A percentile compares a stretch with the other conserved stretches of the same genome.
These are phyloP conservation scores for Hymenoscyphus infarciens DNA, from an alignment of 2,329 filamentous ascomycete genomes.

Conservation along the genomic window DNA sequence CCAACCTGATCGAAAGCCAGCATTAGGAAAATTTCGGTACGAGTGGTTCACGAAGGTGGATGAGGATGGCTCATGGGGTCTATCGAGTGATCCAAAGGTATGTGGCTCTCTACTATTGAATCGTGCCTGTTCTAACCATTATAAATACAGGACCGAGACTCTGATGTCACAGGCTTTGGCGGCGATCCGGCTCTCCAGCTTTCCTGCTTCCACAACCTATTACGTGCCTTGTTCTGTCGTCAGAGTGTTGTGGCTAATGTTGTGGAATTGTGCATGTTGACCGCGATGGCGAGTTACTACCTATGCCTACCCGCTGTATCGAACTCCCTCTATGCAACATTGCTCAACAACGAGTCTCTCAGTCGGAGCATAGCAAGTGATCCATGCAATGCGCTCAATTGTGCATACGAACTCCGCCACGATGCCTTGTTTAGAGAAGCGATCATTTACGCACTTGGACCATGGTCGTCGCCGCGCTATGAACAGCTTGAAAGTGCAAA, in stretches of 20 bases:
- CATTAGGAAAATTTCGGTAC: neutral
- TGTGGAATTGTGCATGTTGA: neutral
- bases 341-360: slow-evolving; percentile 5
- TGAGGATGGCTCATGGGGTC: slow-evolving; percentile 1
- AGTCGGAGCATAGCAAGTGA: slow-evolving; percentile 1
- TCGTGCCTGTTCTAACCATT: neutral
- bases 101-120: neutral
- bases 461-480: neutral
- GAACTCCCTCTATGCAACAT: slow-evolving; percentile 5
- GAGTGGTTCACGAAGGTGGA: slow-evolving; percentile 10
- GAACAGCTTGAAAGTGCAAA: neutral
- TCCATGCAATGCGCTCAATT: neutral
- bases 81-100: slow-evolving; percentile 8
- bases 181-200: neutral
- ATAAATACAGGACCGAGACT: neutral
- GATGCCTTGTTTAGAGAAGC: slow-evolving; percentile 13
- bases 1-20: neutral
- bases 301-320: slow-evolving; percentile 12
- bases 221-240: slow-evolving; percentile 10
- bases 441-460: slow-evolving; percentile 4
- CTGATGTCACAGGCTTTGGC: neutral
- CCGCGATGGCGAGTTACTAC: slow-evolving; percentile 11
- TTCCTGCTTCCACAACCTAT: slow-evolving; percentile 16
- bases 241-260: neutral
- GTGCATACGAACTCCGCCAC: slow-evolving; percentile 9